Evolutionary conservation across 345 rosid genomes (phyloP), one percentile per base, ranked within the genome.

Genomic region (Dipteronia dyeriana): DNA sequence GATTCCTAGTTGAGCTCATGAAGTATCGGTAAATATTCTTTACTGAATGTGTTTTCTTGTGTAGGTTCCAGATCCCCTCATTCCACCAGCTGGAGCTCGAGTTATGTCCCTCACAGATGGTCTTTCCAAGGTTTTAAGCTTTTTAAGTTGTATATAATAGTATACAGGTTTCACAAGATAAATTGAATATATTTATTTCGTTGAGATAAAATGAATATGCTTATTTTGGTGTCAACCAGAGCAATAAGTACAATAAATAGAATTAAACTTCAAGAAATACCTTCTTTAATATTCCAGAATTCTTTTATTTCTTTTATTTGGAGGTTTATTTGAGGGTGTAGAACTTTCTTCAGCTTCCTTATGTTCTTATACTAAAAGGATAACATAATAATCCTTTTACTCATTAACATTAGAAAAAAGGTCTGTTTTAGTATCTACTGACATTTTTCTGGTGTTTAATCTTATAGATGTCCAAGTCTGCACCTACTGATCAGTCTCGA

Each of bases 61-160:
- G 73, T 78, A 95, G 98, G 90, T 93, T 84, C 97, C 97, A 29
- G 94, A 91, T 75, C 90, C 94, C 43, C 94, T 95, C 66, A 91
- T 95, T 81, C 94, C 99, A 45, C 88, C 90, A 76, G 91, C 88
- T 54, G 98, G 97, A 71, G 98, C 97, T 13, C 82, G 95, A 78
- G 85, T 95, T 73, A 95, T 95, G 98, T 95, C 98, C 76, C 92
- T 95, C 57, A 90, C 91, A 57, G 97, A 95, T 87, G 97, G 95
- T 77, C 95, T 91, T 82, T 90, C 97, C 60, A 91, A 95, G 97
- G 97, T 93, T 73, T 38, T 53, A 53, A 41, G n/a, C 70, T 49
- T 38, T 57, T 29, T 70, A 39, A 64, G 31, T 76, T 59, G 61
- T 77, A n/a, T 56, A 39, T 23, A 23, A 41, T 41, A 41, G 45